phyloP scores from a whole-genome alignment of 768 basidiomycete species.

The Ephemerocybe angulata region DNA sequence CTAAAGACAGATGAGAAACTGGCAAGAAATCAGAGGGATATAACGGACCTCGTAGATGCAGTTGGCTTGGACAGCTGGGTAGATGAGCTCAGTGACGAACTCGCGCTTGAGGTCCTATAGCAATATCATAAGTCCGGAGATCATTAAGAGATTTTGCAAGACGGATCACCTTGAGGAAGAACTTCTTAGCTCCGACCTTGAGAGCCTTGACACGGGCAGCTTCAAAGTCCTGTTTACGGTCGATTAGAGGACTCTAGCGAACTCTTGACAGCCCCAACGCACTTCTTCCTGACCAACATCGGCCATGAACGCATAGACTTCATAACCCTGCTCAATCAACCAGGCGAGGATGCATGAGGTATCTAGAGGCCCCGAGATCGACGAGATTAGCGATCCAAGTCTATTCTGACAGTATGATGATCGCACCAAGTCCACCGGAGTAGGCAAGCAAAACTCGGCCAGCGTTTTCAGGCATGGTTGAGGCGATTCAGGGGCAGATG shows the following conservation, averaged over 20 bases:
- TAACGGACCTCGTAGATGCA: conserved; percentile 87
- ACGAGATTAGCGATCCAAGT: conserved; percentile 7
- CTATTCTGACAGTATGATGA: background rate
- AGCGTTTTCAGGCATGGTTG: conserved; percentile 45
- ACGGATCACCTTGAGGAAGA: conserved; percentile 92
- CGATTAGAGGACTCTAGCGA: background rate
- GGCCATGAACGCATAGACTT: conserved; percentile 96
- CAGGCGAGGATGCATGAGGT: conserved; percentile 99
- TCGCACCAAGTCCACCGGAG: conserved; percentile 93
- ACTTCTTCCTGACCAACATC: conserved; percentile 93
- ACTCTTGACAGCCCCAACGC: conserved; percentile 7
- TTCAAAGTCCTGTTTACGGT: conserved; percentile 70
- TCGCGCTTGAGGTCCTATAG: conserved; percentile 86
- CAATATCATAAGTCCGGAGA: conserved; percentile 2
- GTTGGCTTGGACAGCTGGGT: conserved; percentile 97
- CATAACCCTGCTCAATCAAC: conserved; percentile 97
- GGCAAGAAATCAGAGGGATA: background rate
- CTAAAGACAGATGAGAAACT: conserved; percentile 32
- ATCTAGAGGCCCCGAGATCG: conserved; percentile 46
- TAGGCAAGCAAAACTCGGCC: conserved; percentile 96
- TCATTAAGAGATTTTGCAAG: background rate
- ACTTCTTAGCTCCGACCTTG: conserved; percentile 91
- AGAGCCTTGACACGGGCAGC: conserved; percentile 90
- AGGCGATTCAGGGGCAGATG: conserved; percentile 1
- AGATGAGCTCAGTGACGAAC: conserved; percentile 94